Conservation (phyloP, 2,329 filamentous ascomycete genomes). For the Volutella citrinella region DNA sequence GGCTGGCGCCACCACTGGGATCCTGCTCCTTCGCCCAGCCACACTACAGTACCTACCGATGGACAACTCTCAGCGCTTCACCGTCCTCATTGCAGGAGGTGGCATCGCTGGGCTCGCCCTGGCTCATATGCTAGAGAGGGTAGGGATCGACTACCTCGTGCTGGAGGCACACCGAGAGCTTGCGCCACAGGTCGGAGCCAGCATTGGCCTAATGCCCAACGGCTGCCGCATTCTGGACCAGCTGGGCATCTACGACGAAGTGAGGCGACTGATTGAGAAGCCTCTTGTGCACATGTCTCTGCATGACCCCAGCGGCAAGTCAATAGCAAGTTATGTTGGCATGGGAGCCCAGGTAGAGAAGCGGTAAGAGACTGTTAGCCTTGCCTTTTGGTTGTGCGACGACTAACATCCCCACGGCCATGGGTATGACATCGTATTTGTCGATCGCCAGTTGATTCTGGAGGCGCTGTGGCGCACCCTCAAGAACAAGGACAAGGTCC, state of each 20-base stretch:
- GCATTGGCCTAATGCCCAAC: conserved; percentile 43
- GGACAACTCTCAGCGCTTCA: too few species aligned
- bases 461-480: conserved; percentile 32
- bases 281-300: too few species aligned
- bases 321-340: too few species aligned
- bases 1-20: too few species aligned
- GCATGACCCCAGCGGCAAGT: too few species aligned
- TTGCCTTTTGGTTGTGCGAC: too few species aligned
- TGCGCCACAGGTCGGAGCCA: conserved; percentile 44
- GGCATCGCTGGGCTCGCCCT: conserved; percentile 38
- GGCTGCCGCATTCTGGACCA: conserved; percentile 48
- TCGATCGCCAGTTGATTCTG: conserved; percentile 34
- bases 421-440: conserved; percentile 30
- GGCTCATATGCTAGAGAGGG: conserved; percentile 36
- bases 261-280: too few species aligned
- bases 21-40: too few species aligned
- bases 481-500: conserved; percentile 23
- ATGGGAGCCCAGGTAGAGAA: too few species aligned
- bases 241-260: conserved; percentile 33
- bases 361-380: too few species aligned
- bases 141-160: conserved; percentile 45
- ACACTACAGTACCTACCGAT: too few species aligned
- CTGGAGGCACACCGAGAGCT: conserved; percentile 42
- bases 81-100: conserved; percentile 48
- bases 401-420: too few species aligned